These are phyloP conservation scores for Aureobasidium sp. DNA, from an alignment of 2,329 filamentous ascomycete genomes.

Conservation along the genomic window DNA sequence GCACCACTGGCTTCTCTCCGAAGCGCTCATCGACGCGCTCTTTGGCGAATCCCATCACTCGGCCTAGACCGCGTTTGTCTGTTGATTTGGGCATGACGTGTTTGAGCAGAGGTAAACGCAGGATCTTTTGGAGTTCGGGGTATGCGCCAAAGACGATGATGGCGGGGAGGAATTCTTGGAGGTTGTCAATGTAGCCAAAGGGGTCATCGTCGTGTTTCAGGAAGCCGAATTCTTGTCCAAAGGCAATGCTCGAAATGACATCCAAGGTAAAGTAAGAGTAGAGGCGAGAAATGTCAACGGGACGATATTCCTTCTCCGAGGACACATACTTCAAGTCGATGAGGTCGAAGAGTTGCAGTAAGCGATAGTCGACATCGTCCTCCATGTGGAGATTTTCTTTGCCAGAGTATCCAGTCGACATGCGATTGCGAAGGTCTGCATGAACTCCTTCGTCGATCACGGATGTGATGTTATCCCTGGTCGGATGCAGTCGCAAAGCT, in stretches of 20 bases:
- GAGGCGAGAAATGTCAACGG: conserved; percentile 31
- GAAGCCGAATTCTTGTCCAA: conserved; percentile 43
- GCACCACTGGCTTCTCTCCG: conserved; percentile 35
- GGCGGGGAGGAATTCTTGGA: conserved; percentile 37
- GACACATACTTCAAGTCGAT: conserved; percentile 31
- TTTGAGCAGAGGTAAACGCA: conserved; percentile 38
- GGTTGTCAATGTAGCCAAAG: conserved; percentile 43
- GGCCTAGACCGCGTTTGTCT: conserved; percentile 37
- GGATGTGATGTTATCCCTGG: conserved; percentile 35
- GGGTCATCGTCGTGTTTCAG: conserved; percentile 43
- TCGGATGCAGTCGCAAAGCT: conserved; percentile 33
- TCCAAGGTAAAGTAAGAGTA: conserved; percentile 37
- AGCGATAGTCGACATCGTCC: conserved; percentile 31
- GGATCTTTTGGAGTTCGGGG: conserved; percentile 36
- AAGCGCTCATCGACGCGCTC: conserved; percentile 42
- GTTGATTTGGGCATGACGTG: conserved; percentile 39
- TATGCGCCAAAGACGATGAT: conserved; percentile 40
- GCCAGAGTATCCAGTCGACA: conserved; percentile 35
- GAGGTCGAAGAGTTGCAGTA: conserved; percentile 30
- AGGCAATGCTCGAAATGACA: conserved; percentile 36
- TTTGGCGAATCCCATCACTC: conserved; percentile 39
- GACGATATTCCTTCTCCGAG: conserved; percentile 26
- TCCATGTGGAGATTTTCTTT: conserved; percentile 35
- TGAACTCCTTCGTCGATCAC: conserved; percentile 33
- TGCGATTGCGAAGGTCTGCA: conserved; percentile 31